Evolutionary conservation across 805 yeast species (phyloP).

Genomic region (Kazachstania kunashirensis): DNA sequence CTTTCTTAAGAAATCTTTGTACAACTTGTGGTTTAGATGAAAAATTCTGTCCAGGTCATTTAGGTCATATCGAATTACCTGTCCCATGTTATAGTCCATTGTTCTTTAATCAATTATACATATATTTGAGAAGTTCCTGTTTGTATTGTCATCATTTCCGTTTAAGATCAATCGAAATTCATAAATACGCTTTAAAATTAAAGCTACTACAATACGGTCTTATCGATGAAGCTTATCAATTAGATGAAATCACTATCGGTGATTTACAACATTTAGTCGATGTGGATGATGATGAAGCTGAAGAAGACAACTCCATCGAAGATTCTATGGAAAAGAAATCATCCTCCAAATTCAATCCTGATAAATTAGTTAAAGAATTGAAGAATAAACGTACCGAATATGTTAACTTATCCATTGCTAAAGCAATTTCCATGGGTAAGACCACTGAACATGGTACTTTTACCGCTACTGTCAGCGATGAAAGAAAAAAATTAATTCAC

Average conservation of each 20-base stretch:
- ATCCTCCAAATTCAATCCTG: slow-evolving; percentile 9
- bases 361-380: slow-evolving; percentile 32
- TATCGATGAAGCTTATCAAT: slow-evolving; percentile 60
- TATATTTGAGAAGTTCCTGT: slow-evolving; percentile 76
- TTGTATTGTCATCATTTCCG: slow-evolving; percentile 83
- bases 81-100: slow-evolving; percentile 91
- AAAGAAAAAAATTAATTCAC: slow-evolving; percentile 64
- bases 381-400: slow-evolving; percentile 53
- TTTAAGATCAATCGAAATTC: slow-evolving; percentile 58
- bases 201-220: slow-evolving; percentile 81
- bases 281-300: slow-evolving; percentile 39
- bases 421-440: slow-evolving; percentile 68
- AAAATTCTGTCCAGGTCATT: slow-evolving; percentile 93
- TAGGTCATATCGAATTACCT: slow-evolving; percentile 95
- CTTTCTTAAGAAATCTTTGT: slow-evolving; percentile 80
- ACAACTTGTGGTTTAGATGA: slow-evolving; percentile 95
- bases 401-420: slow-evolving; percentile 60
- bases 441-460: slow-evolving; percentile 56
- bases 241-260: slow-evolving; percentile 49
- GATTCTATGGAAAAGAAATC: slow-evolving; percentile 12
- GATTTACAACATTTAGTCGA: slow-evolving; percentile 19
- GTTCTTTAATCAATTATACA: slow-evolving; percentile 84
- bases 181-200: slow-evolving; percentile 68
- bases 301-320: slow-evolving; percentile 37
- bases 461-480: slow-evolving; percentile 81